Evolutionary conservation across 495 filamentous ascomycete genomes (phyloP), one percentile per base, ranked within the genome.

Genomic region (Penicillium egyptiacum): DNA sequence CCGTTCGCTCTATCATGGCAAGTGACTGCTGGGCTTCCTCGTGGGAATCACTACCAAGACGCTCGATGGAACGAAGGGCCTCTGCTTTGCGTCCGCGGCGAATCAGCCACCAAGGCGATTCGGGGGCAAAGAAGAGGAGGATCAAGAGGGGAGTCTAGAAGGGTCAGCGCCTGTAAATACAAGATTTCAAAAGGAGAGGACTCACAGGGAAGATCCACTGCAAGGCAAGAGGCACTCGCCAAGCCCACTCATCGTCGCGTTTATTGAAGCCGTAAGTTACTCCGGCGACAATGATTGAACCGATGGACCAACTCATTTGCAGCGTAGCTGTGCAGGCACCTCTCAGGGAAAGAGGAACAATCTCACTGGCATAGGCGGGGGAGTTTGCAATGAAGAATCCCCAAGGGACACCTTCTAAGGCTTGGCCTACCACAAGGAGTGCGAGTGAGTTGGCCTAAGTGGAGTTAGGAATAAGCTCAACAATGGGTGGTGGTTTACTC

Each of bases 161-260:
- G 0, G 25, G 46, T 60, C 41, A 55, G 50, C 20, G 4, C 9
- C 25, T 28, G 5, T 31, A 26, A 30, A 19, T 40, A 33, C 9
- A 4, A 1, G 19, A 9, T 40, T 14, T 7, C 10, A 19, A 26
- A 14, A 2, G 4, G 6, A 7, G 1, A 20, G 17, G 17, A 59
- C 65, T 60, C 17, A 68, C 65, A n/a, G 88, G 87, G 81, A 88
- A 91, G 71, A 91, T 83, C 88, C 88, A 91, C 70, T 91, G 88
- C 6, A 89, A 70, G 10, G 83, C 83, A 60, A 86, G 86, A 6
- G 83, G 83, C 2, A 82, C 72, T 28, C 81, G 71, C 70, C 84
- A 86, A 8, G 79, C 71, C 79, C 81, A 85, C 53, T 83, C 61
- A 55, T 81, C 79, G 1, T 62, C 37, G 1, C 78, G 69, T 22